Conservation (phyloP, 371 early-diverging fungal genomes). For the Rhizomucor miehei region DNA sequence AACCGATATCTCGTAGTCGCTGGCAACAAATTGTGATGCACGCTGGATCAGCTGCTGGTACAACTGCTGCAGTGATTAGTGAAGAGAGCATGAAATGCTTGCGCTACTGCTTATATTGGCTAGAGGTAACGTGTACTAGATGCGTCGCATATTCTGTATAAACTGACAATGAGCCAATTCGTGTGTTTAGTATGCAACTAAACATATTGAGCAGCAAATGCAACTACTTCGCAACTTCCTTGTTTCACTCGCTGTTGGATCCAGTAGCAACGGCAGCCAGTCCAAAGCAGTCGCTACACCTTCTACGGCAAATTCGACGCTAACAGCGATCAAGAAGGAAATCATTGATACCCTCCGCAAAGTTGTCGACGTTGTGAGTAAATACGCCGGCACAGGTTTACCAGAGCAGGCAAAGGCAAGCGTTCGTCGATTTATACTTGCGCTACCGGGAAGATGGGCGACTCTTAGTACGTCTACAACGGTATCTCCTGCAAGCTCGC, state of each 20-base stretch:
- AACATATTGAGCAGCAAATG: constrained; percentile 82
- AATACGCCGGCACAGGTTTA: constrained; percentile 84
- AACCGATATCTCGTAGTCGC: constrained; percentile 41
- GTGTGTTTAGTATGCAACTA: constrained; percentile 69
- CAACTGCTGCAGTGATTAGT: constrained; percentile 72
- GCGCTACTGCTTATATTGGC: constrained; percentile 80
- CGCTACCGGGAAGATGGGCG: constrained; percentile 85
- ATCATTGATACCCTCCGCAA: constrained; percentile 83
- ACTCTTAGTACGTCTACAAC: constrained; percentile 39
- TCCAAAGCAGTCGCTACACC: constrained; percentile 15
- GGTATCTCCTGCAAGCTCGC: constrained; percentile 34
- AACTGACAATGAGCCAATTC: neutral
- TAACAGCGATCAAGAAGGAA: constrained; percentile 73
- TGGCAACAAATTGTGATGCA: constrained; percentile 76
- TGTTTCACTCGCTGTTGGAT: constrained; percentile 47
- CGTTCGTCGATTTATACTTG: constrained; percentile 85
- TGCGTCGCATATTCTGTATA: constrained; percentile 5
- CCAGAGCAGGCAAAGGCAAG: constrained; percentile 81
- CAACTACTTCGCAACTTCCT: constrained; percentile 65
- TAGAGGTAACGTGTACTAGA: constrained; percentile 43
- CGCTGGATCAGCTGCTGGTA: constrained; percentile 65
- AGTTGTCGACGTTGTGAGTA: constrained; percentile 84
- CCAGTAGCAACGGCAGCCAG: constrained; percentile 2
- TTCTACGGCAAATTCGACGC: constrained; percentile 31
- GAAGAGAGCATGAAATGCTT: constrained; percentile 80